Evolutionary conservation across 345 rosid genomes (phyloP).

Genomic region (Theobroma cacao): DNA sequence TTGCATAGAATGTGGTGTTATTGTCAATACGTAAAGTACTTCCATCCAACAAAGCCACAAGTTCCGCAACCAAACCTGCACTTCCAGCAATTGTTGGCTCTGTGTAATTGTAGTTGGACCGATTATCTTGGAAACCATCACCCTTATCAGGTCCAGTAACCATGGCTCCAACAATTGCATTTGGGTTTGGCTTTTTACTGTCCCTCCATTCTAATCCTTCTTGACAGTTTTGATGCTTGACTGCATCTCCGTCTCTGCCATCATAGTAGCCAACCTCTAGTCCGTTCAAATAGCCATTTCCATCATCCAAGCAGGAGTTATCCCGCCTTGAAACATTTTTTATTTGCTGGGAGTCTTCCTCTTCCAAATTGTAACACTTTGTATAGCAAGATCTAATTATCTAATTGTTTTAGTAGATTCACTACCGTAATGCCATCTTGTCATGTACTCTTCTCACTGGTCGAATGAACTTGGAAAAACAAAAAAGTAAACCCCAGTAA

Average conservation of each 20-base stretch:
- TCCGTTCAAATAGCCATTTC: constrained; percentile 65
- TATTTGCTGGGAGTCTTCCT: constrained; percentile 83
- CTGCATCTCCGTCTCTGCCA: constrained; percentile 95
- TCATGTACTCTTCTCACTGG: not conserved
- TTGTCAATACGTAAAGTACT: constrained; percentile 60
- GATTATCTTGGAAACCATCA: constrained; percentile 81
- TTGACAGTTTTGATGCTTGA: constrained; percentile 69
- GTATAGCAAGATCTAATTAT: not conserved
- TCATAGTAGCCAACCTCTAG: constrained; percentile 87
- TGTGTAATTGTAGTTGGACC: constrained; percentile 84
- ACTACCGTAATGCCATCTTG: not conserved
- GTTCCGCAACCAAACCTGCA: constrained; percentile 89
- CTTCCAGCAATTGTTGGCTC: constrained; percentile 94
- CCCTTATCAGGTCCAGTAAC: constrained; percentile 92
- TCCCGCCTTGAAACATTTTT: constrained; percentile 97
- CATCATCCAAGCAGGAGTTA: constrained; percentile 73
- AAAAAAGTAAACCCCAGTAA: not conserved
- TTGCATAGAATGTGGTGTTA: constrained; percentile 87
- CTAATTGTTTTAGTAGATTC: not conserved
- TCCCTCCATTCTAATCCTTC: constrained; percentile 97
- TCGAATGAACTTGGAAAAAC: not conserved
- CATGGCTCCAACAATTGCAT: constrained; percentile 88
- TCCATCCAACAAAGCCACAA: constrained; percentile 79
- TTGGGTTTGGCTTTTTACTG: constrained; percentile 72
- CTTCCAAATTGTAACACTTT: not conserved